Conservation (phyloP, 164 flowering plant genomes). For the Hamamelis virginiana region DNA sequence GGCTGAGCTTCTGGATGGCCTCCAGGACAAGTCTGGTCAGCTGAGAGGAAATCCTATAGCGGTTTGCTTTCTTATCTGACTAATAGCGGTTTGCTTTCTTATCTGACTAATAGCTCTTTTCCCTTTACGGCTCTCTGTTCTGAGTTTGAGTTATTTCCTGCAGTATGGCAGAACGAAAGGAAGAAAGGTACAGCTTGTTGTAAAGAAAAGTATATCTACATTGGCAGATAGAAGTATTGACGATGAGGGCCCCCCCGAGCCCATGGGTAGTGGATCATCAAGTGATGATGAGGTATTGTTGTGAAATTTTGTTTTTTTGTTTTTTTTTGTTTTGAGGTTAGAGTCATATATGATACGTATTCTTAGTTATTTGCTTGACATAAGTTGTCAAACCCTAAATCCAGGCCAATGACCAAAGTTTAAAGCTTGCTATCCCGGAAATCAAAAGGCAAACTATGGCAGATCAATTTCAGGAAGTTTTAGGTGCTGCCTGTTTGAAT, state of each 20-base stretch:
- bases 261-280: constrained; percentile 38
- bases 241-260: constrained; percentile 49
- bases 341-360: neutral
- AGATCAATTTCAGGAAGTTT: constrained; percentile 65
- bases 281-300: constrained; percentile 64
- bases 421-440: constrained; percentile 22
- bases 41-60: constrained; percentile 24
- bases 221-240: constrained; percentile 34
- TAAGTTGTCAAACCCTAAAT: constrained; percentile 4
- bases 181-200: constrained; percentile 21
- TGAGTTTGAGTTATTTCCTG: constrained; percentile 17
- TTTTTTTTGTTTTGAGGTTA: neutral
- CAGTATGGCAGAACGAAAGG: constrained; percentile 38
- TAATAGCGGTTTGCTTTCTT: constrained; percentile 31
- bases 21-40: constrained; percentile 36
- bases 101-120: constrained; percentile 5
- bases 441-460: constrained; percentile 47
- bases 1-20: constrained; percentile 55
- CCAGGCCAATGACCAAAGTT: constrained; percentile 36
- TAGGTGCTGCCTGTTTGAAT: constrained; percentile 39
- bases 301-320: neutral
- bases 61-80: constrained; percentile 33
- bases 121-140: constrained; percentile 3
- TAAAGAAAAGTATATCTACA: constrained; percentile 27
- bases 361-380: neutral